These are phyloP conservation scores for Leccinum disarticulatum DNA, from an alignment of 768 basidiomycete species.

Conservation along the genomic window DNA sequence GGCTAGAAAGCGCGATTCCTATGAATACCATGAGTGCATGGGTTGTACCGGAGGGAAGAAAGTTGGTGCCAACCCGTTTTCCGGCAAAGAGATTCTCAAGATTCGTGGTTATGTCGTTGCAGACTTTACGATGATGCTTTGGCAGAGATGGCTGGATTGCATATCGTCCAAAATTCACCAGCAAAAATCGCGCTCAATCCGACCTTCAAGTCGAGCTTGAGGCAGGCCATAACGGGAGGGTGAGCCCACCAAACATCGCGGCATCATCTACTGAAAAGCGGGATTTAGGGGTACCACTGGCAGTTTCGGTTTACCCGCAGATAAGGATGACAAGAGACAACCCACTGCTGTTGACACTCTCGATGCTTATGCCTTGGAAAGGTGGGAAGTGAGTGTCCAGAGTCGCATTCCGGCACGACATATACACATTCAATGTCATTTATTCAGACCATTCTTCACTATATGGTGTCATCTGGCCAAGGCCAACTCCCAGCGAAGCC, in stretches of 20 bases:
- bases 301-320: slow-evolving; percentile 83
- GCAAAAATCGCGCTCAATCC: slow-evolving; percentile 68
- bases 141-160: slow-evolving; percentile 58
- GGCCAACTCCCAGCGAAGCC: slow-evolving; percentile 76
- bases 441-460: slow-evolving; percentile 87
- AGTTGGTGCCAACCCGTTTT: slow-evolving; percentile 41
- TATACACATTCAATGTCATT: not conserved
- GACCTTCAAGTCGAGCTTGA: slow-evolving; percentile 75
- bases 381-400: slow-evolving; percentile 75
- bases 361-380: slow-evolving; percentile 79
- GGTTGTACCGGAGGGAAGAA: slow-evolving; percentile 72
- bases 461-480: slow-evolving; percentile 92
- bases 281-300: slow-evolving; percentile 62
- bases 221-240: slow-evolving; percentile 89
- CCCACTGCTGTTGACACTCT: slow-evolving; percentile 57
- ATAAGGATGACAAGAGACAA: slow-evolving; percentile 59
- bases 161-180: slow-evolving; percentile 62
- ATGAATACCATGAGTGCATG: slow-evolving; percentile 70
- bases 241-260: slow-evolving; percentile 37
- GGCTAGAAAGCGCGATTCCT: slow-evolving; percentile 77
- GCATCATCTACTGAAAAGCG: slow-evolving; percentile 7
- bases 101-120: slow-evolving; percentile 2
- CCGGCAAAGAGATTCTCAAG: slow-evolving; percentile 1
- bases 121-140: slow-evolving; percentile 77
- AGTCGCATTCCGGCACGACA: not conserved